Conservation (phyloP, 2,329 filamentous ascomycete genomes). For the Lasiodiplodia theobromae region DNA sequence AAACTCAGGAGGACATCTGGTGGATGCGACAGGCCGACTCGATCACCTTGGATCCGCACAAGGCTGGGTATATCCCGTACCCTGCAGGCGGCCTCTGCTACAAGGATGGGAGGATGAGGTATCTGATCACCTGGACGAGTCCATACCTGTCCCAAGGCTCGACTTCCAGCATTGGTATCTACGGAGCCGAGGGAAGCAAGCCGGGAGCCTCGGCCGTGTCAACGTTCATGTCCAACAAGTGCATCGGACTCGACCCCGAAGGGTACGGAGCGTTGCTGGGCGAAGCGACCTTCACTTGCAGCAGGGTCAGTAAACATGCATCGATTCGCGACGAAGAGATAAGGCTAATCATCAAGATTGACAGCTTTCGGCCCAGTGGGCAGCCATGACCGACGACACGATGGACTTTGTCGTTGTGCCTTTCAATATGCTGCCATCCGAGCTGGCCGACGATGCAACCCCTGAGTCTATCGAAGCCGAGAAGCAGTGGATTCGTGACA, state of each 20-base stretch:
- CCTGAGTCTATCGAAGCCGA: conserved; percentile 45
- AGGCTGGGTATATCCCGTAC: conserved; percentile 57
- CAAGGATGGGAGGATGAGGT: conserved; percentile 53
- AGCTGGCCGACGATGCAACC: conserved; percentile 37
- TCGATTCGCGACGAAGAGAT: not conserved
- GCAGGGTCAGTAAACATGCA: conserved; percentile 41
- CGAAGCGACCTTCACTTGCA: conserved; percentile 55
- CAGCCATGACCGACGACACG: conserved; percentile 46
- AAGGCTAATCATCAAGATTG: not conserved
- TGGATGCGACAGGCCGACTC: conserved; percentile 52
- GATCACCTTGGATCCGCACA: conserved; percentile 59
- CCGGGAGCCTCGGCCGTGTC: conserved; percentile 56
- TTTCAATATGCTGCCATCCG: conserved; percentile 52
- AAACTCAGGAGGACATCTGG: conserved; percentile 51
- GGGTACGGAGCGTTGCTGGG: conserved; percentile 54
- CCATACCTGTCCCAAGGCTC: conserved; percentile 52
- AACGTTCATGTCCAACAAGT: conserved; percentile 54
- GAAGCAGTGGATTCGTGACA: conserved; percentile 47
- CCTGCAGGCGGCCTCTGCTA: conserved; percentile 56
- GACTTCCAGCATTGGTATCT: conserved; percentile 51
- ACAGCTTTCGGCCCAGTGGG: conserved; percentile 50
- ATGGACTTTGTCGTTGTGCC: conserved; percentile 51
- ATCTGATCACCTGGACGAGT: conserved; percentile 54
- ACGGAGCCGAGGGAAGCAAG: conserved; percentile 57
- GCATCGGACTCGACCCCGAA: conserved; percentile 50